Conservation (phyloP, 2,329 filamentous ascomycete species). For the Ophidiomyces ophidiicola region DNA sequence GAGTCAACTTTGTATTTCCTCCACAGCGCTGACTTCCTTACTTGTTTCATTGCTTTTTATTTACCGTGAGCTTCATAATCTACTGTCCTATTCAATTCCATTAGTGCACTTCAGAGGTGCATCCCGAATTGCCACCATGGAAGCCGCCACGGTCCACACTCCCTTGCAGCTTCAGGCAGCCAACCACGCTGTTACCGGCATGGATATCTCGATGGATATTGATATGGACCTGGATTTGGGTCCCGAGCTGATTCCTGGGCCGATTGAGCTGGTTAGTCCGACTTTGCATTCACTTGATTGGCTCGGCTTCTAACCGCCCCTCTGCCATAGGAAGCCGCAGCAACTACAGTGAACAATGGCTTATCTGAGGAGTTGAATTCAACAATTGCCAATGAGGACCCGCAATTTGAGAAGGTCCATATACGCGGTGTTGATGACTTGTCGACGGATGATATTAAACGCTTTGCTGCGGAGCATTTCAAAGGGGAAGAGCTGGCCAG, state of each 20-base stretch:
- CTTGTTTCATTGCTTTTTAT: not conserved
- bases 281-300: not conserved
- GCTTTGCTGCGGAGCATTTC: constrained; percentile 60
- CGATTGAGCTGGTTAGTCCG: constrained; percentile 20
- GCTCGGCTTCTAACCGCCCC: not conserved
- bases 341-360: not conserved
- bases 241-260: constrained; percentile 34
- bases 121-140: constrained; percentile 14
- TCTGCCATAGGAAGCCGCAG: constrained; percentile 4
- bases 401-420: constrained; percentile 55
- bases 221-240: constrained; percentile 57
- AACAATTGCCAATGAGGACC: constrained; percentile 24
- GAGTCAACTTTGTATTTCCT: not conserved
- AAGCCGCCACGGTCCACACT: constrained; percentile 16
- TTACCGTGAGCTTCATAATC: not conserved
- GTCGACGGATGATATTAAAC: constrained; percentile 65
- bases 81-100: no score
- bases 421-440: constrained; percentile 71
- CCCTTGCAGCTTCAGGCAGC: constrained; percentile 11
- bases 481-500: constrained; percentile 43
- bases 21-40: no score
- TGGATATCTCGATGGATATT: constrained; percentile 48
- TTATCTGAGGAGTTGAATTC: constrained; percentile 10
- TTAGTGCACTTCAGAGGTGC: no score
- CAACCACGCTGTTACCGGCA: constrained; percentile 15